Evolutionary conservation across 2,329 filamentous ascomycete genomes (phyloP), one percentile per base, ranked within the genome.

Genomic region (Fusarium subglutinans): DNA sequence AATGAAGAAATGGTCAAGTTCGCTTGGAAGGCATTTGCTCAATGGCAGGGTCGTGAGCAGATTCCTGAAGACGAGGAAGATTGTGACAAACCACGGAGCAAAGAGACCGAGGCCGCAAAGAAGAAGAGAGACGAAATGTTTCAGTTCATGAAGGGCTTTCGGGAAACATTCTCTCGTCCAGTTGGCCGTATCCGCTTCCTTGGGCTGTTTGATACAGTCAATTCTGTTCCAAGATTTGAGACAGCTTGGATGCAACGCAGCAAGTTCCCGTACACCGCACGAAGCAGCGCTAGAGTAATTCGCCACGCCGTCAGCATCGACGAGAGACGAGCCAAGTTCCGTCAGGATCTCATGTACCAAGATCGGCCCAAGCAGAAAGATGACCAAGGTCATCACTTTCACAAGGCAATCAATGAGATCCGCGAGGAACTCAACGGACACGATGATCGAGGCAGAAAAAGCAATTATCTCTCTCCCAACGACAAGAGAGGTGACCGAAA

Each of bases 1-100:
- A 97, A 97, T 76, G 93, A 97, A 78, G 94, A 96, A 75, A 92
- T 96, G 90, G 90, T 94, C 58, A 87, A 88, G 8, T 97, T 97
- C 79, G 94, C 93, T 2, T 96, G 94, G 93, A 95, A 93, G 80
- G 91, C 92, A 0, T 95, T 94, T 77, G 88, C 91, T 13, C 90
- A 91, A 79, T 94, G 92, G 91, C 91, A 94, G 78, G 87, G 87
- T 48, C 88, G 91, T 13, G 33, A 83, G 85, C 84, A 86, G 86
- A 82, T 81, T 15, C 83, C 85, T 1, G 78, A 79, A 20, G 77
- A 82, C 38, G 79, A 82, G 13, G 82, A 84, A 5, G 37, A 63
- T 2, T 43, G 66, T 0, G 43, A 24, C 8, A 68, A 68, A 7
- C 35, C 48, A 28, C 41, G 30, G 0, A 60, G 59, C 37, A 68